A percentile compares a stretch with the other conserved stretches of the same genome.
phyloP scores from a whole-genome alignment of 495 filamentous ascomycete genomes.

The Letharia columbiana region DNA sequence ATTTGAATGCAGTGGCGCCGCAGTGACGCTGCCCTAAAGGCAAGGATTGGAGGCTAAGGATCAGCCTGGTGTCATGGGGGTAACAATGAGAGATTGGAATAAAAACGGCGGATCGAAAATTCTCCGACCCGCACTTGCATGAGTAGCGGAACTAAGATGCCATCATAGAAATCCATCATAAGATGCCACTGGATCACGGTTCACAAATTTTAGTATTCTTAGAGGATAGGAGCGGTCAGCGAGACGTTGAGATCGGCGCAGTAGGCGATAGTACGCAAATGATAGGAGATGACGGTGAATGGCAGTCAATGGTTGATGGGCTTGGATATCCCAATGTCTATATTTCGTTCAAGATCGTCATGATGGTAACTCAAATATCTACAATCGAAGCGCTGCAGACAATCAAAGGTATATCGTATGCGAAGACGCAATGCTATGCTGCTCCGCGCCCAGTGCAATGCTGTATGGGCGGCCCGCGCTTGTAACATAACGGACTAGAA shows the following conservation, averaged over 20 bases:
- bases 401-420: conserved; percentile 7
- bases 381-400: conserved; percentile 9
- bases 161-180: too few relatives aligned
- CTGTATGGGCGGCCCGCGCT: conserved; percentile 6
- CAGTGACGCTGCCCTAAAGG: conserved; percentile 4
- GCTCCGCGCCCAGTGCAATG: conserved; percentile 4
- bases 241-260: not conserved
- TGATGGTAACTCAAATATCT: not conserved
- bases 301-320: not conserved
- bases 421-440: conserved; percentile 11
- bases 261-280: not conserved
- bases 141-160: not conserved
- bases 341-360: conserved; percentile 5
- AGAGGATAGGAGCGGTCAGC: not conserved
- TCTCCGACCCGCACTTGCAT: conserved; percentile 11
- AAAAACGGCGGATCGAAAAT: not conserved
- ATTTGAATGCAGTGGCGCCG: not conserved
- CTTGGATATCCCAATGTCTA: conserved; percentile 1
- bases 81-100: not conserved
- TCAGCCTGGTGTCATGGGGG: not conserved
- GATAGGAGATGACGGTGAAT: not conserved
- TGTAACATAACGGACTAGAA: not conserved
- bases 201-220: not conserved
- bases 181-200: not conserved
- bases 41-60: not conserved